Evolutionary conservation across 768 basidiomycete genomes (phyloP).

Genomic region (Fistulinella prunicolor): DNA sequence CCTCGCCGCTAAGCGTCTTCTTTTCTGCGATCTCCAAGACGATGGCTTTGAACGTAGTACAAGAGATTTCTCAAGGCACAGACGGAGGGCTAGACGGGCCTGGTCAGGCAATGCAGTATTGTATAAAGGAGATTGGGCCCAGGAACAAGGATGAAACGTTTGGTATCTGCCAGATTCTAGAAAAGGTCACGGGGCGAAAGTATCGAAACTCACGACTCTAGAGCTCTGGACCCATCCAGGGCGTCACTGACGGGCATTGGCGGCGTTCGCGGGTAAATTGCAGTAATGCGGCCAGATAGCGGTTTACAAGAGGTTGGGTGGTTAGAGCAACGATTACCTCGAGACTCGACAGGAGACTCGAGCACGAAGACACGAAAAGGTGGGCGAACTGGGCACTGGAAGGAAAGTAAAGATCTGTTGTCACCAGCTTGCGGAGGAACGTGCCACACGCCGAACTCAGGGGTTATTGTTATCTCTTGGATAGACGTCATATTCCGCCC

Average conservation of each 20-base stretch:
- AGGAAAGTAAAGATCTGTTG: constrained; percentile 32
- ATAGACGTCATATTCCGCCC: background rate
- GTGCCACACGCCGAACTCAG: constrained; percentile 12
- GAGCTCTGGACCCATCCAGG: constrained; percentile 26
- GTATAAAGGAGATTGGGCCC: constrained; percentile 11
- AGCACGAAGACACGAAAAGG: constrained; percentile 31
- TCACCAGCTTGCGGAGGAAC: constrained; percentile 36
- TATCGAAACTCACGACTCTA: constrained; percentile 32
- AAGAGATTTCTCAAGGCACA: constrained; percentile 4
- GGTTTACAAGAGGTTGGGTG: constrained; percentile 32
- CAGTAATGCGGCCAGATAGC: constrained; percentile 15
- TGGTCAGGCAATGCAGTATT: constrained; percentile 14
- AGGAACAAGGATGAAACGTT: constrained; percentile 28
- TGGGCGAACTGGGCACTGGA: constrained; percentile 31
- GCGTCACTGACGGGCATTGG: constrained; percentile 31
- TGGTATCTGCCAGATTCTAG: constrained; percentile 25
- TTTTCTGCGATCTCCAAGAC: constrained; percentile 9
- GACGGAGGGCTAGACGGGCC: constrained; percentile 4
- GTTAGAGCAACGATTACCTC: constrained; percentile 2
- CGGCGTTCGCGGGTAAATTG: constrained; percentile 21
- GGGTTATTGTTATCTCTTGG: background rate
- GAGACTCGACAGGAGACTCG: constrained; percentile 28
- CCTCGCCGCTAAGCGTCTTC: constrained; percentile 9
- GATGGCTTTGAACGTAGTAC: constrained; percentile 4
- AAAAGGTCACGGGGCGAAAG: constrained; percentile 36